phyloP scores from a whole-genome alignment of 768 basidiomycete species.

The Russula emetica region DNA sequence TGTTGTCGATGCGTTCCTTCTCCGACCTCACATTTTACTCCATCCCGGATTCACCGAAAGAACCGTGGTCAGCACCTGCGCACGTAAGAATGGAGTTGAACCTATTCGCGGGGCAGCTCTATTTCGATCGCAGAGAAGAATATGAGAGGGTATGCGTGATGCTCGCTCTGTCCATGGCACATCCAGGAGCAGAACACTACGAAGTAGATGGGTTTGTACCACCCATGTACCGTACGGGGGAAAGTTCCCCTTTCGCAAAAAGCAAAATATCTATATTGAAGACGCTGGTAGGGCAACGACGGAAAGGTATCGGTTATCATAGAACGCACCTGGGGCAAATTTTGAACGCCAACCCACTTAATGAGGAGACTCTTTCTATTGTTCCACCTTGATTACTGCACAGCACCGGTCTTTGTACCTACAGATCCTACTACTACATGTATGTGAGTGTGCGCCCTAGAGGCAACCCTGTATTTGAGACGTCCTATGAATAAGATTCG shows the following conservation, averaged over 20 bases:
- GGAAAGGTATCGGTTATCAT: conserved; percentile 19
- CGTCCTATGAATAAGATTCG: too few relatives aligned
- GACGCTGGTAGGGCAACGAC: conserved; percentile 1
- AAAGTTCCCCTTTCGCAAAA: background rate
- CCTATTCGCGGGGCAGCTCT: conserved; percentile 10
- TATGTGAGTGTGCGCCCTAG: background rate
- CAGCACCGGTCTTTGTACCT: background rate
- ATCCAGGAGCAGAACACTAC: background rate
- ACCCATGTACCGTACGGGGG: conserved; percentile 1
- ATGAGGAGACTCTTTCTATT: background rate
- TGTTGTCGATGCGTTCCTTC: background rate
- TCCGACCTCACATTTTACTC: conserved; percentile 6
- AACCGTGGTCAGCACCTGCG: background rate
- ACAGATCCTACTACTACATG: background rate
- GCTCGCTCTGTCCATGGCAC: conserved; percentile 4
- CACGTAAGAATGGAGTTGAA: conserved; percentile 10
- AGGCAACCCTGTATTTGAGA: background rate
- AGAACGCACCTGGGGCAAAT: conserved; percentile 16
- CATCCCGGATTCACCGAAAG: background rate
- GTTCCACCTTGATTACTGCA: background rate
- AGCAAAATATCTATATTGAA: conserved; percentile 3
- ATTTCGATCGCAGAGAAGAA: conserved; percentile 6
- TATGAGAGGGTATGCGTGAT: conserved; percentile 4
- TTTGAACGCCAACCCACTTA: background rate
- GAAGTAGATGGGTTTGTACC: conserved; percentile 14